phyloP scores from a whole-genome alignment of 768 basidiomycete genomes.

The Termitomyces sp. region DNA sequence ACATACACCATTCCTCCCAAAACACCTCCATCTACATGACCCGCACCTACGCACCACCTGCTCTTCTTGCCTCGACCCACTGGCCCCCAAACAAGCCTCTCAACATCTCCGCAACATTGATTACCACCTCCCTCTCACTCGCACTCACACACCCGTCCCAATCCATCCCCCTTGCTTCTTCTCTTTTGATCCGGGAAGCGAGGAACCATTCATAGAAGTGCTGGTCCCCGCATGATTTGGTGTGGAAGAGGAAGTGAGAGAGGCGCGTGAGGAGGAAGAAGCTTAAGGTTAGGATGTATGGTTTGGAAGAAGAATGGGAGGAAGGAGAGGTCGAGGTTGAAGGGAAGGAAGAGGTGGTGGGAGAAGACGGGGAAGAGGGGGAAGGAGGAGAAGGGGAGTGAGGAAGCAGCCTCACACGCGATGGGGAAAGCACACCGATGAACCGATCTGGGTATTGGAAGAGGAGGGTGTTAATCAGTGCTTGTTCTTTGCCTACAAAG shows the following conservation, averaged over 20 bases:
- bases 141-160: constrained; percentile 8
- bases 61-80: constrained; percentile 16
- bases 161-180: constrained; percentile 22
- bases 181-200: constrained; percentile 24
- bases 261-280: background rate
- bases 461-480: constrained; percentile 47
- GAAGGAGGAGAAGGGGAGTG: constrained; percentile 11
- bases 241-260: constrained; percentile 1
- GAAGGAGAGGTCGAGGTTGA: no score
- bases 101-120: constrained; percentile 15
- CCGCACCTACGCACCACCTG: background rate
- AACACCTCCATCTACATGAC: no score
- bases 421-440: constrained; percentile 34
- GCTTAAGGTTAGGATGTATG: no score
- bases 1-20: no score
- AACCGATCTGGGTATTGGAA: constrained; percentile 45
- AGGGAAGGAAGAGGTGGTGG: background rate
- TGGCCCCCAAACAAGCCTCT: constrained; percentile 14
- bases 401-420: constrained; percentile 13
- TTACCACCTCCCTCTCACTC: background rate
- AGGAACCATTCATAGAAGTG: constrained; percentile 54
- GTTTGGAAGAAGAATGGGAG: no score
- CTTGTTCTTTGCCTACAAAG: constrained; percentile 61
- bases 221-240: constrained; percentile 39
- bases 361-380: background rate